Conservation (phyloP, 2,329 filamentous ascomycete genomes). For the Paraphoma chrysanthemicola region DNA sequence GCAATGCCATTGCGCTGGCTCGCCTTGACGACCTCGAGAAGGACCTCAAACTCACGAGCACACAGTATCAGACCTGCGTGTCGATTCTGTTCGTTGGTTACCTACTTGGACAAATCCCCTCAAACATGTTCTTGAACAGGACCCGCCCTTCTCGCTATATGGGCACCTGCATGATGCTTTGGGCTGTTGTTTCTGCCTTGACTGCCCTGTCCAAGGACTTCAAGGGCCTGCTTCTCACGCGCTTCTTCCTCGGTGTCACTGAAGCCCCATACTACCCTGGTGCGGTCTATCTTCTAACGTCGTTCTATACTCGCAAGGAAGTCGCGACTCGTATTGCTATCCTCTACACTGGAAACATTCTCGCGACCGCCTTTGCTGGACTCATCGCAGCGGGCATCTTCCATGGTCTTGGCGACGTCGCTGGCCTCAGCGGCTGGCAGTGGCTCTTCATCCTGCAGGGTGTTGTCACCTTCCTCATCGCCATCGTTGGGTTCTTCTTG, state of each 20-base stretch:
- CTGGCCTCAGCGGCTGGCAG: constrained; percentile 30
- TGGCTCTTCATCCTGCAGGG: constrained; percentile 43
- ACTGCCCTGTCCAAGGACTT: constrained; percentile 54
- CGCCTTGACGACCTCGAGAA: constrained; percentile 66
- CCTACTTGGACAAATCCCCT: constrained; percentile 39
- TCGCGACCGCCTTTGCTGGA: constrained; percentile 52
- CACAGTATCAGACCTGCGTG: constrained; percentile 33
- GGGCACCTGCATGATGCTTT: constrained; percentile 46
- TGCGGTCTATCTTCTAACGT: constrained; percentile 45
- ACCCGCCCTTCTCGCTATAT: constrained; percentile 36
- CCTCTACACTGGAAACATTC: constrained; percentile 50
- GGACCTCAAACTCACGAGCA: constrained; percentile 54
- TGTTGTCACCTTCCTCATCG: constrained; percentile 40
- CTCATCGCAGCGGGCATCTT: constrained; percentile 50
- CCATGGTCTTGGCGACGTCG: constrained; percentile 30
- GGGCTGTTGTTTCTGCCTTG: constrained; percentile 52
- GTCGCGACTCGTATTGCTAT: constrained; percentile 60
- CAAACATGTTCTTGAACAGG: constrained; percentile 47
- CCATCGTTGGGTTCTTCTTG: constrained; percentile 48
- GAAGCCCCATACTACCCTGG: constrained; percentile 51
- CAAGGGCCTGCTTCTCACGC: constrained; percentile 51
- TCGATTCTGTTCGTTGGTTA: constrained; percentile 45
- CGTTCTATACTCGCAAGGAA: constrained; percentile 49
- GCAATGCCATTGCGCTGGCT: constrained; percentile 70
- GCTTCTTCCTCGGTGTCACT: constrained; percentile 53